Base-by-base conservation (phyloP, 805 yeast species). In the Ogataea parapolymorpha region DNA sequence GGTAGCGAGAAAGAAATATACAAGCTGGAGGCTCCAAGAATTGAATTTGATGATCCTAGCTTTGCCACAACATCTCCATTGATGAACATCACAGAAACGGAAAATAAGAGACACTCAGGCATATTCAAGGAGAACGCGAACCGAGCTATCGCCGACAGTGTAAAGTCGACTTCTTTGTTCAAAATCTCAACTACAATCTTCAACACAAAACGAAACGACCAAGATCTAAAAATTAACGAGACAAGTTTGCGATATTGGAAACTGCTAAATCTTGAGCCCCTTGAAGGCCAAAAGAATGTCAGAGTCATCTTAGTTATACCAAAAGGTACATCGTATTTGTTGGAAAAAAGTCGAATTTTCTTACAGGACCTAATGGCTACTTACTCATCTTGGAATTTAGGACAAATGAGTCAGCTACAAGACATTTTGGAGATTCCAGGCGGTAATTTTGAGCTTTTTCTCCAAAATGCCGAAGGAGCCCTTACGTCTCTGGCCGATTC, bases 161-260 rank as follows among this genome's bases (percentile, higher is more conserved):
- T 55, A 0, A 29, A 52, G 6, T 16, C 39, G 2, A 50, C 54
- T 17, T 42, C 56, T n/a, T 37, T 69, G 3, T 71, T 70, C 41
- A 49, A 60, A 12, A 54, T 69, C 7, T 61, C 65, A 3, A 53
- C 65, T 3, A 68, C 76, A 0, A 48, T 51, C 15, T 35, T 69
- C 13, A 66, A 56, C 29, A 61, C 67, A 3, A 63, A 56, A 41
- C 48, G 73, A 15, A 39, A 62, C 37, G 65, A 69, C 34, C 66
- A 70, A 36, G 66, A 57, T 22, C 63, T 68, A 42, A 72, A 67
- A 25, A 66, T 74, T 30, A 78, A 71, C 55, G 70, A 71, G 50
- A 65, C 70, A 24, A 78, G 75, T 35, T 58, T 73, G 13, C 59
- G 62, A 44, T 74, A 73, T 52, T 82, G 82, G 89, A 78, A 68